Percentiles rank a stretch among this genome's conserved stretches.
Evolutionary conservation across 192 early-diverging fungal genomes (phyloP).

Genomic region (Allomyces macrogynus): DNA sequence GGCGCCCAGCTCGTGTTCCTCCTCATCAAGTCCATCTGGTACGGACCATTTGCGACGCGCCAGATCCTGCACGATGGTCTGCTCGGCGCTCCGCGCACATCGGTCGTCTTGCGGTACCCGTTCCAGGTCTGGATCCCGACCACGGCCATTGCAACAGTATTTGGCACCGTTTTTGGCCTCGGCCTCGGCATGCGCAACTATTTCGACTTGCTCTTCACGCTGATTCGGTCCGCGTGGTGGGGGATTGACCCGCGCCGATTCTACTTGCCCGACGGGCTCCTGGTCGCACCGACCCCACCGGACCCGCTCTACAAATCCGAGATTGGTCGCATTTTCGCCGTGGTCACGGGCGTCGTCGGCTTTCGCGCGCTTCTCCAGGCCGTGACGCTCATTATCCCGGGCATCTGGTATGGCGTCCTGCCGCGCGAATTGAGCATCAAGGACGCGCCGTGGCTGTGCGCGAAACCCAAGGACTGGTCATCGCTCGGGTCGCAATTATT

Average conservation of each 20-base stretch:
- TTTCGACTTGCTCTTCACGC: neutral
- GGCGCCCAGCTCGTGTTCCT: neutral
- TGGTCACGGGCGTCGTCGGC: too few species aligned
- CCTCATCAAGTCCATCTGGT: neutral
- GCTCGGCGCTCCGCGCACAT: neutral
- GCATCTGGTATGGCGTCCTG: too few species aligned
- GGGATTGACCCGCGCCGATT: neutral
- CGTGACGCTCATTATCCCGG: too few species aligned
- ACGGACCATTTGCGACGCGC: neutral
- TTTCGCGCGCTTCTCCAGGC: too few species aligned
- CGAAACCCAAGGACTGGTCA: too few species aligned
- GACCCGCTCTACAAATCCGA: too few species aligned
- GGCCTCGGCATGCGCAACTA: neutral
- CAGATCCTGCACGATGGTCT: neutral
- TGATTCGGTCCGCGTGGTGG: neutral
- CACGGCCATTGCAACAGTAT: neutral
- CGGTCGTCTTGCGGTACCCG: neutral
- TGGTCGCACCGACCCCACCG: too few species aligned
- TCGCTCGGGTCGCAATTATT: too few species aligned
- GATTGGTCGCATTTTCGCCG: too few species aligned
- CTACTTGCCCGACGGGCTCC: too few species aligned
- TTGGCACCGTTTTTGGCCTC: neutral
- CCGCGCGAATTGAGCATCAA: too few species aligned
- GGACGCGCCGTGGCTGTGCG: too few species aligned
- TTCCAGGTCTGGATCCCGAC: neutral